Percentiles rank a stretch among this genome's conserved stretches.
These are phyloP conservation scores for Tilletia setariae DNA, from an alignment of 1,284 basidiomycete genomes.

Conservation along the genomic window DNA sequence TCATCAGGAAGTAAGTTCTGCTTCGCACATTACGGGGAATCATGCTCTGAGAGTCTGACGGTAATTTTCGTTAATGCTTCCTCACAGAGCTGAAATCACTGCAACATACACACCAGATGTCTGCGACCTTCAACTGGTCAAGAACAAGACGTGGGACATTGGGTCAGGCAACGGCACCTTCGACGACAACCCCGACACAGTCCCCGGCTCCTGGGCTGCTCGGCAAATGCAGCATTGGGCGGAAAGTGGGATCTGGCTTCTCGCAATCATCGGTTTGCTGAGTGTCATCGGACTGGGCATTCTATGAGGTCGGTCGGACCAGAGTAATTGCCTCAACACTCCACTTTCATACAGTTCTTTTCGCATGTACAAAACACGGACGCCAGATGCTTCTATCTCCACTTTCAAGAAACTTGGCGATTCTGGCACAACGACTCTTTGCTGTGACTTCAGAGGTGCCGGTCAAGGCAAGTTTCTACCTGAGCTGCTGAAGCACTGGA, in stretches of 20 bases:
- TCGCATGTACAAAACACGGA: too few relatives aligned
- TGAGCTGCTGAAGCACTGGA: too few relatives aligned
- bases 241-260: neutral
- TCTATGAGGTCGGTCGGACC: neutral
- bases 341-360: too few relatives aligned
- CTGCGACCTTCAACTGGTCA: neutral
- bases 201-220: neutral
- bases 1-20: neutral
- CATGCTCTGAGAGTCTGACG: too few relatives aligned
- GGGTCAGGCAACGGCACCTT: neutral
- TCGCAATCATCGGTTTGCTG: neutral
- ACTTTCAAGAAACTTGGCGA: too few relatives aligned
- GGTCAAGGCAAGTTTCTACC: too few relatives aligned
- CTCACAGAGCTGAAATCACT: neutral
- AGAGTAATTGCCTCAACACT: too few relatives aligned
- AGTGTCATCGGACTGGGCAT: neutral
- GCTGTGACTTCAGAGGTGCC: too few relatives aligned
- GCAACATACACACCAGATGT: conserved; percentile 9
- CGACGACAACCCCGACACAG: neutral
- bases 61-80: too few relatives aligned
- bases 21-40: too few relatives aligned
- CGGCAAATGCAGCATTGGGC: neutral
- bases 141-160: neutral
- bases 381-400: too few relatives aligned
- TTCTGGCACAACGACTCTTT: too few relatives aligned